Evolutionary conservation across 768 basidiomycete genomes (phyloP), one percentile per base, ranked within the genome.

Genomic region (Boletellus ananiceps): DNA sequence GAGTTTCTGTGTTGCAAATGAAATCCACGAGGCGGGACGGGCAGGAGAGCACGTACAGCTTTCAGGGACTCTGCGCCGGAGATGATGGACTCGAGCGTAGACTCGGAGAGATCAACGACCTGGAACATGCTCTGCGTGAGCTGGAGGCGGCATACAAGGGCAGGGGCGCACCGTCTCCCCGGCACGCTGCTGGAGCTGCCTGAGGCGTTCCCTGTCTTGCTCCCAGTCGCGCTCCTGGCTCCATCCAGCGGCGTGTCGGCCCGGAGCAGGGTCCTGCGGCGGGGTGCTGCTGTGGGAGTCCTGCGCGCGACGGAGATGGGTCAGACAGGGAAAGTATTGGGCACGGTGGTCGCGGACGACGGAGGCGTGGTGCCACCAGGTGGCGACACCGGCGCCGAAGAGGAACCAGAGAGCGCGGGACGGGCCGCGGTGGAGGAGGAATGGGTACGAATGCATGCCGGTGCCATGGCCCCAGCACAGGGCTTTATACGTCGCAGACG

Each of bases 401-500:
- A 75, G 8, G 72, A 88, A 85, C 86, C 86, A 88, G 62, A 87
- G 27, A 46, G 85, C 36, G 54, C 86, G 82, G 38, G 78, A 78
- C n/a, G 79, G 78, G 6, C 75, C 61, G 47, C 70, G 64, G 43
- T 65, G 66, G 53, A 63, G 46, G 23, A 55, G 51, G 35, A 59
- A 2, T 1, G 50, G 43, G 48, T 62, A 56, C 0, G 56, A 54
- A 12, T 60, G 43, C 69, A 69, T 69, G 46, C 3, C 44, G 37
- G 2, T 37, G 44, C 5, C 46, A 47, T 47, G 39, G 12, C 16
- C n/a, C n/a, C 11, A 8, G 35, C 23, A 5, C 9, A 16, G 2
- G 15, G 29, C 62, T 44, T 23, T 37, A 18, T 16, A 35, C 15
- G 11, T 4, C 13, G 31, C 0, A 9, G 44, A 3, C 3, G 25